A percentile compares a stretch with the other conserved stretches of the same genome.
Evolutionary conservation across 306 rosid genomes (phyloP).

Genomic region (Cicer chorassanicum): DNA sequence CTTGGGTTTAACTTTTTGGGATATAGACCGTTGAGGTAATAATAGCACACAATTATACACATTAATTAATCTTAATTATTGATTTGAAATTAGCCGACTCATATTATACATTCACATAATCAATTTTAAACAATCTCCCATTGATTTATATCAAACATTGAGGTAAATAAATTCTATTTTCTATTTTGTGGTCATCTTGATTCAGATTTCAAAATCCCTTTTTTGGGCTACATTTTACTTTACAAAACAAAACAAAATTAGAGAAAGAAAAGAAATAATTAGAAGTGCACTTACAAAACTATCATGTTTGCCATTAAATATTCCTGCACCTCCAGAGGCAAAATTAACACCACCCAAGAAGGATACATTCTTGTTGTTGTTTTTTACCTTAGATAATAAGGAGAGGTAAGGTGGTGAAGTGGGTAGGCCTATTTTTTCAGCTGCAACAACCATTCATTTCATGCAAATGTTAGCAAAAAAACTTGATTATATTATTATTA

Average conservation of each 20-base stretch:
- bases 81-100: no score
- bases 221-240: background rate
- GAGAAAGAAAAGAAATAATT: background rate
- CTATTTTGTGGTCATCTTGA: background rate
- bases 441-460: conserved; percentile 50
- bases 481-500: background rate
- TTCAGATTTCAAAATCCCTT: background rate
- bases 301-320: conserved; percentile 54
- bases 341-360: conserved; percentile 69
- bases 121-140: no score
- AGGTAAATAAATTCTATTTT: no score
- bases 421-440: conserved; percentile 69
- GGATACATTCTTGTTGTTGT: conserved; percentile 32
- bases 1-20: no score
- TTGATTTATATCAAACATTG: no score
- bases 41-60: no score
- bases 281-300: conserved; percentile 54
- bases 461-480: conserved; percentile 28
- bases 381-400: conserved; percentile 42
- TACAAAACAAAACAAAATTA: background rate
- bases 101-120: no score
- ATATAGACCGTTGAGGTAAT: no score
- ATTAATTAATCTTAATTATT: no score
- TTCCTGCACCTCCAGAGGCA: conserved; percentile 93
- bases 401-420: conserved; percentile 78